Base-by-base conservation (phyloP, 2,329 filamentous ascomycete species). In the Keithomyces neogunnii region DNA sequence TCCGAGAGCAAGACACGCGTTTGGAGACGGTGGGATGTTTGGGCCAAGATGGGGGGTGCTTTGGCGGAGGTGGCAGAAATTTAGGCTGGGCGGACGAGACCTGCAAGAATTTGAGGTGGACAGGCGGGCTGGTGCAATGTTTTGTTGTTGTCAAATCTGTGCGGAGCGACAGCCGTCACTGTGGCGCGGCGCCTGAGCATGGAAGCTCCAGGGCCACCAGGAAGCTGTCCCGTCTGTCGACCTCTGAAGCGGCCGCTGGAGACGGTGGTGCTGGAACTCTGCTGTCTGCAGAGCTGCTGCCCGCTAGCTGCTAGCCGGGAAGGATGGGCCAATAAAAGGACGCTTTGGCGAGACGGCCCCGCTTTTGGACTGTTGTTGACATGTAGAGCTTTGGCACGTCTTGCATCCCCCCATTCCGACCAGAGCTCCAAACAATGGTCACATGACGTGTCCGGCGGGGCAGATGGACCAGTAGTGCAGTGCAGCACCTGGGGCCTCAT, bases 61-160 rank as follows among this genome's bases (percentile, higher is more conserved):
- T 39, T 35, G 57, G 47, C 51, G 56, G 51, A 51, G 52, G 19
- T 54, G 52, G 58, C 53, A 60, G 55, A 59, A 58, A 57, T 53
- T 57, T 56, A 55, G 53, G 49, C 49, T 42, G 49, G 45, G 30
- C 13, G 39, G 45, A 33, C 48, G 39, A 49, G 39, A n/a, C n/a
- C n/a, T n/a, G n/a, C n/a, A n/a, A n/a, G n/a, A n/a, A n/a, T n/a
- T n/a, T n/a, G n/a, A 35, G 47, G 30, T 5, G 36, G 19, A 5
- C 19, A 26, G 10, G 10, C 5, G 48, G 33, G 29, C 40, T 8
- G 6, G n/a, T 19, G 39, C 19, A 31, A 43, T 51, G 38, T 51
- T 42, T 42, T 51, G 45, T 51, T 51, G 45, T 51, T 51, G 44
- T 51, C 26, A 36, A 8, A 8, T 28, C 33, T 38, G 33, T 45